Base-by-base conservation (phyloP, 805 yeast species). In the Cyberlindnera suaveolens region DNA sequence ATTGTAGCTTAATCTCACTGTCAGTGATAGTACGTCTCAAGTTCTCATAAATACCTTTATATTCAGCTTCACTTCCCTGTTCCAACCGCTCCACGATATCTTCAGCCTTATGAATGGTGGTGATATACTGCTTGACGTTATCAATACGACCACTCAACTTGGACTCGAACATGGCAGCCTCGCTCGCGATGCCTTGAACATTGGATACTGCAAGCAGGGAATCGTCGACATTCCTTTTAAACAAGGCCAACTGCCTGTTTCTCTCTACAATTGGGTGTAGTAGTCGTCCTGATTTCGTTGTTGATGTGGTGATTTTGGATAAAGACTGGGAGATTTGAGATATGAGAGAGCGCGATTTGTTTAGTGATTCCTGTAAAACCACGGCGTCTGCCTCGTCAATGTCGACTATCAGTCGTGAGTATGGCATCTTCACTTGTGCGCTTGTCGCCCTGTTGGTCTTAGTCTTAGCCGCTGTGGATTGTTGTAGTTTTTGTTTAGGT, bases 301-400 rank as follows among this genome's bases (percentile, higher is more conserved):
- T 72, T 41, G 72, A 74, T 27, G 60, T 61, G 6, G 80, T 70
- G 42, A 89, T 73, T 39, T 66, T 68, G 27, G 61, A 67, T 34
- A 87, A 67, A 3, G 87, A 78, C 23, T 64, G 63, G 10, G 77
- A 67, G 43, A 89, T 80, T 36, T 73, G 63, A 2, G 62, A 56
- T 9, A 88, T 75, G 34, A 87, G 63, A 16, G 68, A 70, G 33
- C 75, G 73, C 3, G 87, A 76, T 42, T 78, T 74, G 39, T 70
- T 62, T 30, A 90, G 68, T 42, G 84, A 81, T 55, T 85, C 93
- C 41, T 86, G 84, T 29, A 89, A 71, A 5, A 89, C 89, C 2
- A 87, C 81, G 30, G 87, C 80, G 52, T 88, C 96, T 3, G 90
- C 89, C 58, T 83, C 91, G 54, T 85, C 90, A 3, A 80, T 67